Conservation (phyloP, 805 yeast species). For the Peterozyma xylosa region DNA sequence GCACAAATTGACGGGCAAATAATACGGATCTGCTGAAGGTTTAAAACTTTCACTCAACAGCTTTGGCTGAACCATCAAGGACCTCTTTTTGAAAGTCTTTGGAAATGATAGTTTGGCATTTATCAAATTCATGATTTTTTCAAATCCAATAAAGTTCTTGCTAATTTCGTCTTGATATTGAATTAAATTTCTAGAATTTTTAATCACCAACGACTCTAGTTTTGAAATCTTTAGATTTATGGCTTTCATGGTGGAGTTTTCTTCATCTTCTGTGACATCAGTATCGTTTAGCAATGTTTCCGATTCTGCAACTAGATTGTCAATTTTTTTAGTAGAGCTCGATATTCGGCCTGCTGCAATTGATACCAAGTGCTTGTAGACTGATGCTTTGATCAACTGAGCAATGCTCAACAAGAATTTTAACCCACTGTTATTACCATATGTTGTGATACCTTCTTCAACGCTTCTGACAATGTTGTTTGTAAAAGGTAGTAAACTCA, state of each 20-base stretch:
- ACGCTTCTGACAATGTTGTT: conserved; percentile 2
- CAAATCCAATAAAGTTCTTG: neutral
- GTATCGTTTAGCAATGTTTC: no score
- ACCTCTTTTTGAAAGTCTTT: conserved; percentile 6
- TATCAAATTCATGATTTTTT: conserved; percentile 4
- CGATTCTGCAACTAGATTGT: neutral
- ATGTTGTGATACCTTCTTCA: neutral
- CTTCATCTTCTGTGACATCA: no score
- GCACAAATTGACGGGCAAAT: conserved; percentile 4
- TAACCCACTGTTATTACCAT: neutral
- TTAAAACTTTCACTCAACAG: conserved; percentile 7
- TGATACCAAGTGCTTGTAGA: conserved; percentile 4
- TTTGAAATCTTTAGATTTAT: neutral
- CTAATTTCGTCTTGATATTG: neutral
- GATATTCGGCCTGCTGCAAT: neutral
- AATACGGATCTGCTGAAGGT: conserved; percentile 4
- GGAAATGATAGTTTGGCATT: conserved; percentile 7
- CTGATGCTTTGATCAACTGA: conserved; percentile 4
- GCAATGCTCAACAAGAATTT: conserved; percentile 2
- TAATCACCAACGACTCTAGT: conserved; percentile 2
- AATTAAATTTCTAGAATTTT: neutral
- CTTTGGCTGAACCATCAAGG: conserved; percentile 2
- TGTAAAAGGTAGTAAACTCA: conserved; percentile 5
- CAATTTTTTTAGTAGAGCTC: conserved; percentile 1
- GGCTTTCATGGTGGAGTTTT: no score